Conservation (phyloP, 2,329 filamentous ascomycete species). For the Sarocladium strictum region DNA sequence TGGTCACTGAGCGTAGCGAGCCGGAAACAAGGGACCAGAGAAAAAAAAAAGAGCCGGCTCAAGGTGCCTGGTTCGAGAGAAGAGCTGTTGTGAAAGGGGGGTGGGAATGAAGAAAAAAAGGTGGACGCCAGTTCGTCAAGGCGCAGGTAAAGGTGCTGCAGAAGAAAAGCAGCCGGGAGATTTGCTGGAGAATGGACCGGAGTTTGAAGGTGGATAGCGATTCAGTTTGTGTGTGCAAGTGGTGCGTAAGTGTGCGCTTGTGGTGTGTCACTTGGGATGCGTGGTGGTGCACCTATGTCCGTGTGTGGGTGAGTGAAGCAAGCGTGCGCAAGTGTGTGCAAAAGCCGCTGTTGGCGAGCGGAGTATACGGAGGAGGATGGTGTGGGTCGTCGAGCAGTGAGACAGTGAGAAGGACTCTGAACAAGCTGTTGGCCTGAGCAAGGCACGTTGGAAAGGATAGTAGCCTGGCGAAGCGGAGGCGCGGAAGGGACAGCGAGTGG, state of each 20-base stretch:
- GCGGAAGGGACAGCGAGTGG: not conserved
- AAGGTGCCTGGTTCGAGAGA: not conserved
- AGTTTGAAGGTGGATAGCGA: constrained; percentile 3
- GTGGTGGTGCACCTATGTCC: not conserved
- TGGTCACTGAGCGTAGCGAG: not conserved
- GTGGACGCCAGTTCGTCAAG: not conserved
- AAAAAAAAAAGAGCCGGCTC: not conserved
- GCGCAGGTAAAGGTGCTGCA: not conserved
- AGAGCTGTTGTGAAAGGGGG: not conserved
- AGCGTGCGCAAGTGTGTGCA: not conserved
- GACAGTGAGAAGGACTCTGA: not conserved
- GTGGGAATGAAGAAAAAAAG: not conserved
- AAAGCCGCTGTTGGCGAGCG: constrained; percentile 1
- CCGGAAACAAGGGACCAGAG: no score
- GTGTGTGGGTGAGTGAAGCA: not conserved
- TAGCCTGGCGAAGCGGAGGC: not conserved
- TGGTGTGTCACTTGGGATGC: not conserved
- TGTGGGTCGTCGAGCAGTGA: constrained; percentile 6
- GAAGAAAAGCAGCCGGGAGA: not conserved
- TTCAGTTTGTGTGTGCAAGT: not conserved
- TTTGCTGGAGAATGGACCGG: not conserved
- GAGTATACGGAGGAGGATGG: constrained; percentile 8
- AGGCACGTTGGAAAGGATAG: no score
- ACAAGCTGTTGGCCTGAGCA: not conserved
- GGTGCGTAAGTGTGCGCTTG: constrained; percentile 4